A percentile compares a stretch with the other conserved stretches of the same genome.
phyloP scores from a whole-genome alignment of 1,284 basidiomycete species.

The Volvariella volvacea region DNA sequence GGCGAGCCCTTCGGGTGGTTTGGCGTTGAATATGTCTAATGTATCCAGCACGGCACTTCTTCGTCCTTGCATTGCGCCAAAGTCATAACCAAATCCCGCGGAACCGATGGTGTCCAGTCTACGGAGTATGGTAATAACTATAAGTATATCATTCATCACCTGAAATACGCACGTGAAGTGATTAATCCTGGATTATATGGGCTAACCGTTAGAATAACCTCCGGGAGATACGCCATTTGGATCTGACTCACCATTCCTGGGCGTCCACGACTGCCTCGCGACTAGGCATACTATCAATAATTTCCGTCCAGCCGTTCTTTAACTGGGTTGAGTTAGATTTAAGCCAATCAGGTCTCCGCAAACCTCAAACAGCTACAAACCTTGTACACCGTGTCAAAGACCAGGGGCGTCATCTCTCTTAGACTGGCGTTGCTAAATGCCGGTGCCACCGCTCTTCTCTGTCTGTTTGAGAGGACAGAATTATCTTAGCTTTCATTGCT shows the following conservation, averaged over 20 bases:
- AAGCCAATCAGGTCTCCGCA: neutral
- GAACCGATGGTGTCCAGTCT: neutral
- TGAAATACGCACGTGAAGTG: neutral
- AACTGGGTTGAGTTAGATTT: neutral
- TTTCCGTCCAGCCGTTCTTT: neutral
- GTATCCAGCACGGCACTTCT: neutral
- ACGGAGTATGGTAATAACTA: neutral
- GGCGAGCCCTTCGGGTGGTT: neutral
- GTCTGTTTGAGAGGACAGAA: neutral
- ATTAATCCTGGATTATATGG: neutral
- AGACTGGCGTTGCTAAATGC: constrained; percentile 4
- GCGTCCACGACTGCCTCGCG: neutral
- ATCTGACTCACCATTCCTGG: neutral
- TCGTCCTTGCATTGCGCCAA: neutral
- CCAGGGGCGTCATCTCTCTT: neutral
- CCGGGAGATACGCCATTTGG: too few relatives aligned
- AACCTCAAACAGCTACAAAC: neutral
- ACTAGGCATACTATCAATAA: neutral
- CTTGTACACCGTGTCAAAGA: neutral
- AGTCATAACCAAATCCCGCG: neutral
- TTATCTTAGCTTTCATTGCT: too few relatives aligned
- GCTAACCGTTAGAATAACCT: neutral
- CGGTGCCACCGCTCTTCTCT: neutral
- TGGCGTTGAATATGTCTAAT: neutral
- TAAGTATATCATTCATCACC: neutral